Conservation (phyloP, 2,329 filamentous ascomycete genomes). For the Calonectria multiphialidica region DNA sequence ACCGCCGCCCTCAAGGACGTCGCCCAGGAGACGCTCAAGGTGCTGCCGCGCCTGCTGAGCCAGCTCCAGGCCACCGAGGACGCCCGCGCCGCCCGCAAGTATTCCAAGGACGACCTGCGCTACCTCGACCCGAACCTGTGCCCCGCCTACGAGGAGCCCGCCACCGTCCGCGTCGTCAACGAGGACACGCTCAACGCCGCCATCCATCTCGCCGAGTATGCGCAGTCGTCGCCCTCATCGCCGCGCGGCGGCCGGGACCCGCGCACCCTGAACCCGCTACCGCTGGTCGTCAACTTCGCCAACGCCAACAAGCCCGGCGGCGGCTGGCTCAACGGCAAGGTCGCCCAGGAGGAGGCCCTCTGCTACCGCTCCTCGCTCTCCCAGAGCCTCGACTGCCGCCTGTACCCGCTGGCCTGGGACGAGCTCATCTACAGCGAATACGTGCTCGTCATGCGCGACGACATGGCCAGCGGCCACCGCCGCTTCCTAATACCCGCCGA, state of each 20-base stretch:
- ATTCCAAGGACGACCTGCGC: not conserved
- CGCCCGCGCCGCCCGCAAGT: constrained; percentile 8
- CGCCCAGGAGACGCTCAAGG: constrained; percentile 12
- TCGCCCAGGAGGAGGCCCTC: constrained; percentile 23
- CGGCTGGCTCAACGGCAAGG: constrained; percentile 18
- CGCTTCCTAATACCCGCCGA: not conserved
- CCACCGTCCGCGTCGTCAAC: constrained; percentile 18
- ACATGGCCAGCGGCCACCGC: constrained; percentile 10
- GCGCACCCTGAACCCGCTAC: not conserved
- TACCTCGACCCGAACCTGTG: constrained; percentile 15
- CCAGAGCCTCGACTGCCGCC: not conserved
- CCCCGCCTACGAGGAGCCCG: constrained; percentile 10
- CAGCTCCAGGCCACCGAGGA: not conserved
- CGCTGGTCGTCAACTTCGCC: constrained; percentile 21
- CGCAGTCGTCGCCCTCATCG: no score
- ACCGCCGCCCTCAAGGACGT: not conserved
- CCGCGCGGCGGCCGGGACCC: not conserved
- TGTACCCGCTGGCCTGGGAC: constrained; percentile 20
- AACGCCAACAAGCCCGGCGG: constrained; percentile 19
- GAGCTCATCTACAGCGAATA: constrained; percentile 25
- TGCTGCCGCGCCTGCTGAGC: constrained; percentile 5
- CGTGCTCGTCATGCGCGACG: constrained; percentile 19
- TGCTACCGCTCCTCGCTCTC: constrained; percentile 26
- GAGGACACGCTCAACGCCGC: constrained; percentile 24
- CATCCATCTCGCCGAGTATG: not conserved